Base-by-base conservation (phyloP, 2,329 filamentous ascomycete species). In the Pseudopyricularia javanii region DNA sequence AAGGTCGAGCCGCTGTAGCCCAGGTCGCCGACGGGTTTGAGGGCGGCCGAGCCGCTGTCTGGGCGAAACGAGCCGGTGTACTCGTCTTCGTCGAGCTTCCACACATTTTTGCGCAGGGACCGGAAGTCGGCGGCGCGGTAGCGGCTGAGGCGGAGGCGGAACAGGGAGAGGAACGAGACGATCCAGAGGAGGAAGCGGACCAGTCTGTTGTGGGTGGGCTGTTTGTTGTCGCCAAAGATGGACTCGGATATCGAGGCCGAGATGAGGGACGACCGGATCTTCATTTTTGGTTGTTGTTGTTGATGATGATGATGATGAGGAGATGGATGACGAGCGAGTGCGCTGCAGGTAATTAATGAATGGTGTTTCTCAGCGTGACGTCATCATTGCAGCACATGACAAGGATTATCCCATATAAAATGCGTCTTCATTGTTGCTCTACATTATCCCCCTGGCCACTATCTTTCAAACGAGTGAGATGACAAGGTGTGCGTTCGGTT, bases 1-100 rank as follows among this genome's bases (percentile, higher is more conserved):
- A 89, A 89, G 0, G 85, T 86, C 68, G 84, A 88, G 49, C 86
- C 86, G 28, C 82, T 86, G 62, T 86, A 87, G 3, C 85, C 85
- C 66, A 89, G 72, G 61, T 88, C 83, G 1, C 82, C 84, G 55
- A 85, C 75, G 1, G 81, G 65, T 2, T 74, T 66, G 32, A 88
- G 66, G 64, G 28, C 15, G 56, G 12, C 4, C 14, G 24, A 2
- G 34, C 35, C 67, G 67, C 53, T 63, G 66, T 58, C 70, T 0
- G 57, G 53, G 11, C 57, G 59, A 54, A 74, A 74, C 0, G 71
- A 72, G 8, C 55, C 53, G 0, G 55, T 15, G 47, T 74, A 74
- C 9, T 68, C 68, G 15, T 67, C 61, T 30, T 74, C 70, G 15
- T 64, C 59, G 11, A 67, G 55, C 2, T 58, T 33, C 64, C 64